A percentile compares a stretch with the other conserved stretches of the same genome.
Evolutionary conservation across 768 basidiomycete species (phyloP).

Genomic region (Tremella yokohamensis): DNA sequence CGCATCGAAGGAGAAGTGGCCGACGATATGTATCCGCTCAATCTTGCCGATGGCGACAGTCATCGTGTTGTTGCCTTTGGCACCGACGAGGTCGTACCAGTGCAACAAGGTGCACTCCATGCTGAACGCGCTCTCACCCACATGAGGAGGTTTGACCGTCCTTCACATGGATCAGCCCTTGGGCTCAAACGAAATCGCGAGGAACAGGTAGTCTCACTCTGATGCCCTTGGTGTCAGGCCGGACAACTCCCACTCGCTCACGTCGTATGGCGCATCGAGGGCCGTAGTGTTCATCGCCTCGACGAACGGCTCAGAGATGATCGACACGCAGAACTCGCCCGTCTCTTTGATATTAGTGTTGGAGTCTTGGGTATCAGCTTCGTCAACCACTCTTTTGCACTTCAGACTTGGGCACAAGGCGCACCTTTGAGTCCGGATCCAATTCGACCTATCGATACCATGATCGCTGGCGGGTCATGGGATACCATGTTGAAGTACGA

Average conservation of each 20-base stretch:
- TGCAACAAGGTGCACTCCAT: conserved; percentile 52
- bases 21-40: conserved; percentile 49
- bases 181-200: neutral
- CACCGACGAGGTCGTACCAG: conserved; percentile 29
- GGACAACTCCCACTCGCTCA: conserved; percentile 50
- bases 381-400: conserved; percentile 13
- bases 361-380: conserved; percentile 55
- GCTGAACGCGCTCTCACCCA: conserved; percentile 51
- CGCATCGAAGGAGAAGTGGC: neutral
- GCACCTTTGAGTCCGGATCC: too few relatives aligned
- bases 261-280: conserved; percentile 48
- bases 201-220: conserved; percentile 4
- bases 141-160: conserved; percentile 49
- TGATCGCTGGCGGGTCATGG: conserved; percentile 65
- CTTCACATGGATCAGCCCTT: neutral
- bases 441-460: conserved; percentile 56
- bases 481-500: conserved; percentile 63
- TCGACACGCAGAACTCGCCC: conserved; percentile 68
- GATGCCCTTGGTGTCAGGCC: conserved; percentile 45
- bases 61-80: conserved; percentile 21
- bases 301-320: conserved; percentile 61
- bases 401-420: conserved; percentile 38
- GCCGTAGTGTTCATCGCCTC: conserved; percentile 53
- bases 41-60: conserved; percentile 49
- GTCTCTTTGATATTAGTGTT: conserved; percentile 63